phyloP scores from a whole-genome alignment of 306 rosid species.

The Corylus heterophylla region DNA sequence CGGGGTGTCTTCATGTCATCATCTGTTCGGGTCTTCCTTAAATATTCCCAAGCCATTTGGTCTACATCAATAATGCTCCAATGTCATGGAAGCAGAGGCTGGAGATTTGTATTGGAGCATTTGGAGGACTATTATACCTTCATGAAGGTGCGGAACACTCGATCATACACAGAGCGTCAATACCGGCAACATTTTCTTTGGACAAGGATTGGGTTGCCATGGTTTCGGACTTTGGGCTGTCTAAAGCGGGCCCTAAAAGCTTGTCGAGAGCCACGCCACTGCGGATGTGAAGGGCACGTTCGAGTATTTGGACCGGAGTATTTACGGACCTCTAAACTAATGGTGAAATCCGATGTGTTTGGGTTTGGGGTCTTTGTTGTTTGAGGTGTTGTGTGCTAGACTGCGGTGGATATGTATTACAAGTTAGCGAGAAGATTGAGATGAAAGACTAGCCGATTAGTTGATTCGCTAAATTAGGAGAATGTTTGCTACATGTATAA shows the following conservation, averaged over 20 bases:
- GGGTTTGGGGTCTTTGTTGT: slow-evolving; percentile 5
- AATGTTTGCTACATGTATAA: too few relatives aligned
- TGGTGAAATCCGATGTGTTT: background rate
- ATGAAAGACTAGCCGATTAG: too few relatives aligned
- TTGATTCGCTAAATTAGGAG: too few relatives aligned
- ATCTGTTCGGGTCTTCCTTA: too few relatives aligned
- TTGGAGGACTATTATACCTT: background rate
- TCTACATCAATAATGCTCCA: background rate
- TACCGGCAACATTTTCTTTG: background rate
- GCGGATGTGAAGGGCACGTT: background rate
- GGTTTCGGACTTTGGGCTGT: slow-evolving; percentile 9
- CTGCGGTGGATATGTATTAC: background rate
- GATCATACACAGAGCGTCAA: background rate
- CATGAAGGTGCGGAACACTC: background rate
- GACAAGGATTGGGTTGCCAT: background rate
- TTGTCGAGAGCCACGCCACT: background rate
- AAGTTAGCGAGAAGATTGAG: too few relatives aligned
- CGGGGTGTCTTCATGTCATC: too few relatives aligned
- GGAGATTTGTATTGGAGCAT: background rate
- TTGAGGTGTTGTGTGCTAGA: slow-evolving; percentile 3
- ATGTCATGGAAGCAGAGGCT: slow-evolving; percentile 1
- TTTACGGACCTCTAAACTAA: background rate
- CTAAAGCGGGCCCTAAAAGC: background rate
- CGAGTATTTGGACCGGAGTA: background rate
- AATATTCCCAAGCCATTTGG: too few relatives aligned